A percentile compares a stretch with the other conserved stretches of the same genome.
phyloP scores from a whole-genome alignment of 805 yeast species.

The Ogataea sp. region DNA sequence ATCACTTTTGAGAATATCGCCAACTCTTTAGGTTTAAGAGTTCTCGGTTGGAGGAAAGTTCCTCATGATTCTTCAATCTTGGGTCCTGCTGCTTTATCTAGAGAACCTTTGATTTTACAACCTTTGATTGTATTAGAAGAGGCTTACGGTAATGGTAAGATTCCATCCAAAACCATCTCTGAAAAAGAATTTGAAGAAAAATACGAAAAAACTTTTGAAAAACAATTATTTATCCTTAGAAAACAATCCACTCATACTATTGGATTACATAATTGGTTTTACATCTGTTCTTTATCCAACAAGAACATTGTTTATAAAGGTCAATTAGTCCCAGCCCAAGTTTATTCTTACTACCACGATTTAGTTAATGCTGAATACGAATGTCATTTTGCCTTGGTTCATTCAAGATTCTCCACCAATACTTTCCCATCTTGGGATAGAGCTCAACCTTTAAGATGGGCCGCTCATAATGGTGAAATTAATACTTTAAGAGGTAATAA shows the following conservation, averaged over 20 bases:
- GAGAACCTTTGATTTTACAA: conserved; percentile 88
- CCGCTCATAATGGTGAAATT: conserved; percentile 98
- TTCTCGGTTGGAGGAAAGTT: conserved; percentile 90
- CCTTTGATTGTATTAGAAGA: conserved; percentile 77
- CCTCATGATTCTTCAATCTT: conserved; percentile 91
- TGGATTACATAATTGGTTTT: conserved; percentile 95
- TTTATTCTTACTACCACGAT: conserved; percentile 90
- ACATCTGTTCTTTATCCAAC: conserved; percentile 86
- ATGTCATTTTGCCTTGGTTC: conserved; percentile 93
- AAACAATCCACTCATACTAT: conserved; percentile 86
- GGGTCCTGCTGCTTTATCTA: conserved; percentile 89
- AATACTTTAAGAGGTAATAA: conserved; percentile 96
- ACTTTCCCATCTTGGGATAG: conserved; percentile 99
- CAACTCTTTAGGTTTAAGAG: conserved; percentile 61
- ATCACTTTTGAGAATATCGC: conserved; percentile 80
- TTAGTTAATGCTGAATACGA: conserved; percentile 85
- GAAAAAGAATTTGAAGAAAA: conserved; percentile 46
- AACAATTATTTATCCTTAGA: conserved; percentile 76
- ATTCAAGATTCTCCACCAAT: conserved; percentile 94
- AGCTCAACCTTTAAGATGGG: conserved; percentile 95
- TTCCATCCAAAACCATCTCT: conserved; percentile 27
- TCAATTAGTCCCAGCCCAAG: conserved; percentile 94
- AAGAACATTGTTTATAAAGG: conserved; percentile 95
- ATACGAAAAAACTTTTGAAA: conserved; percentile 65
- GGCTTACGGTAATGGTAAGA: conserved; percentile 31